These are phyloP conservation scores for Neurospora sp. DNA, from an alignment of 2,329 filamentous ascomycete genomes.

Conservation along the genomic window DNA sequence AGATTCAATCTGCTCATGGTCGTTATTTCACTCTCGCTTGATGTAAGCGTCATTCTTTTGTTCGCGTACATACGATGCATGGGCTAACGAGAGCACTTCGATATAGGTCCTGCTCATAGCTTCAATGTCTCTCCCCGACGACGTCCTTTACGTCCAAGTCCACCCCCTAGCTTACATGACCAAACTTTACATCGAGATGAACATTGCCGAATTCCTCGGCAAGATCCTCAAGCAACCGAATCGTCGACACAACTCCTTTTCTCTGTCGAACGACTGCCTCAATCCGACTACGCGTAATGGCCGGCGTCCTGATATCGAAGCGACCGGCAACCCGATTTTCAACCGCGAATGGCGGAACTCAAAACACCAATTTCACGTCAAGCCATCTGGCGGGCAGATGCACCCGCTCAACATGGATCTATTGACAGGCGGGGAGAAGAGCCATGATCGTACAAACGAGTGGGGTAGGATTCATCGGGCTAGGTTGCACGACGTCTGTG, in stretches of 20 bases:
- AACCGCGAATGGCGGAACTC: conserved; percentile 6
- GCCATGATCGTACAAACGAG: neutral
- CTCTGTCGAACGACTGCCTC: neutral
- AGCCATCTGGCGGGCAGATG: conserved; percentile 6
- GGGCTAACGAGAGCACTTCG: neutral
- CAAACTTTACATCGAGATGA: conserved; percentile 43
- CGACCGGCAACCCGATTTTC: neutral
- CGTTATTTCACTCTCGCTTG: conserved; percentile 34
- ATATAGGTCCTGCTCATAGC: conserved; percentile 27
- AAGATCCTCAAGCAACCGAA: conserved; percentile 22
- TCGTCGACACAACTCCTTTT: neutral
- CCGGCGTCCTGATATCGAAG: neutral
- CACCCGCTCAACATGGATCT: conserved; percentile 9
- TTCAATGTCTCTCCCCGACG: conserved; percentile 35
- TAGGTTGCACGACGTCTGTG: neutral
- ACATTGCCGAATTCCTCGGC: conserved; percentile 39
- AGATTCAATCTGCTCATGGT: conserved; percentile 36
- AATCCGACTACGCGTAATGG: neutral
- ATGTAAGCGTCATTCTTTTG: conserved; percentile 18
- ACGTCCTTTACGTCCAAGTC: conserved; percentile 41
- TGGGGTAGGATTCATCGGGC: neutral
- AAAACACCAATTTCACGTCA: conserved; percentile 2
- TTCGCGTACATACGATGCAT: neutral
- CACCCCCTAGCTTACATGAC: conserved; percentile 36
- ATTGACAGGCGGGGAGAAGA: neutral